phyloP scores from a whole-genome alignment of 2,329 filamentous ascomycete genomes.

The Fonsecaea pedrosoi region DNA sequence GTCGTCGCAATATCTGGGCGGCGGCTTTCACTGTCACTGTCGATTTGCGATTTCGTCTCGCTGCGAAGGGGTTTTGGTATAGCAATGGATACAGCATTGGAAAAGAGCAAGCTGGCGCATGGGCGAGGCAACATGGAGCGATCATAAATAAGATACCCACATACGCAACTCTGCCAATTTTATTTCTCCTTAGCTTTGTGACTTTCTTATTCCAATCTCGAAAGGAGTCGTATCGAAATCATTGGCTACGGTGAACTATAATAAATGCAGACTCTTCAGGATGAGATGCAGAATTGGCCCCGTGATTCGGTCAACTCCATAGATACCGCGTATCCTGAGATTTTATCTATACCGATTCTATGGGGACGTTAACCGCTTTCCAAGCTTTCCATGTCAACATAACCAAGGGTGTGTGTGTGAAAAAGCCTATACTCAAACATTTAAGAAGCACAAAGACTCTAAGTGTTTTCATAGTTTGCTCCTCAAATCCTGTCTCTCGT shows the following conservation, averaged over 20 bases:
- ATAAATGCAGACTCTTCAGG: not conserved
- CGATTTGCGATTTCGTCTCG: not conserved
- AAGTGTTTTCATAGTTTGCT: constrained; percentile 36
- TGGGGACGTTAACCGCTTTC: not conserved
- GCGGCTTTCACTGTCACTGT: not conserved
- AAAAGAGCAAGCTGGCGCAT: not conserved
- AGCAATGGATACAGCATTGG: not conserved
- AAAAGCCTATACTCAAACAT: not conserved
- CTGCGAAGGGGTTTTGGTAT: not conserved
- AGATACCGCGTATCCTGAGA: not conserved
- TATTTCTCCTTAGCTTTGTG: not conserved
- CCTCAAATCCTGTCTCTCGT: constrained; percentile 42
- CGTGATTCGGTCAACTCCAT: not conserved
- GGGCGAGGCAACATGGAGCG: not conserved
- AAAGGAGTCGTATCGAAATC: not conserved
- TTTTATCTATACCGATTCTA: not conserved
- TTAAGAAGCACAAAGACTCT: not conserved
- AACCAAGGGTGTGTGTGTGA: not conserved
- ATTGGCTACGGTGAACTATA: not conserved
- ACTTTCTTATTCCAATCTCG: not conserved
- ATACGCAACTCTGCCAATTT: not conserved
- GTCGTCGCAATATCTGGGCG: not conserved
- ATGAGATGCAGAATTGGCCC: not conserved
- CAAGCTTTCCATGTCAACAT: not conserved
- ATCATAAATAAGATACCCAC: constrained; percentile 3